Percentiles rank a stretch among this genome's conserved stretches.
These are phyloP conservation scores for Phytophthora litchii DNA, from an alignment of 352 stramenopile genomes.

Conservation along the genomic window DNA sequence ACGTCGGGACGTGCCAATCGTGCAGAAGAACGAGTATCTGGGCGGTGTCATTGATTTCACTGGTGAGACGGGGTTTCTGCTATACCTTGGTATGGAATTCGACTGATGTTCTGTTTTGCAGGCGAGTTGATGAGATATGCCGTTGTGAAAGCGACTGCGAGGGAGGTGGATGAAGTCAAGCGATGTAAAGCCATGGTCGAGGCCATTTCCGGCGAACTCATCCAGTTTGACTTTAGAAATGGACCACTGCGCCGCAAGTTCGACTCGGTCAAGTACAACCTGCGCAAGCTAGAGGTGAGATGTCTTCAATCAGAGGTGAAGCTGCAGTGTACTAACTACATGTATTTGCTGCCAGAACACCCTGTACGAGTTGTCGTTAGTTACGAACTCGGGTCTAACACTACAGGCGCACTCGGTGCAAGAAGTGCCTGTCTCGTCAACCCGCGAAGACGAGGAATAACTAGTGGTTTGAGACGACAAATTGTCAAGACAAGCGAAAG, in stretches of 20 bases:
- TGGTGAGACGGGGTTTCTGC: constrained; percentile 53
- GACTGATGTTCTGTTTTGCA: constrained; percentile 21
- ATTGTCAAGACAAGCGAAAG: too few species aligned
- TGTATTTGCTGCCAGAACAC: constrained; percentile 65
- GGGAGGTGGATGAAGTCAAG: constrained; percentile 85
- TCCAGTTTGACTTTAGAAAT: constrained; percentile 96
- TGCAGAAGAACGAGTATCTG: constrained; percentile 92
- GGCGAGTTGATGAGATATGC: constrained; percentile 91
- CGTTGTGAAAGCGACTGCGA: constrained; percentile 86
- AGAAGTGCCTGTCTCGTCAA: constrained; percentile 28
- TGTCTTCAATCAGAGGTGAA: neutral
- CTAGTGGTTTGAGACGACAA: neutral
- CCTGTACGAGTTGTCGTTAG: constrained; percentile 93
- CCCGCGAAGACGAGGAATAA: constrained; percentile 32
- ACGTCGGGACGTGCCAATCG: constrained; percentile 50
- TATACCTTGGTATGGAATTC: neutral
- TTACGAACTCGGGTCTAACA: constrained; percentile 62
- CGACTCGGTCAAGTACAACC: constrained; percentile 95
- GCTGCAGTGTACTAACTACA: constrained; percentile 1
- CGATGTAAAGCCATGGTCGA: constrained; percentile 85
- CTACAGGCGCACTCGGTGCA: constrained; percentile 52
- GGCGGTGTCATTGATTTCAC: constrained; percentile 96
- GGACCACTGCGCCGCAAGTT: constrained; percentile 92
- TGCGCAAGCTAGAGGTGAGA: constrained; percentile 91
- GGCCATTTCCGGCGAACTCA: constrained; percentile 87